Base-by-base conservation (phyloP, 495 filamentous ascomycete species). In the Rhypophila decipiens region DNA sequence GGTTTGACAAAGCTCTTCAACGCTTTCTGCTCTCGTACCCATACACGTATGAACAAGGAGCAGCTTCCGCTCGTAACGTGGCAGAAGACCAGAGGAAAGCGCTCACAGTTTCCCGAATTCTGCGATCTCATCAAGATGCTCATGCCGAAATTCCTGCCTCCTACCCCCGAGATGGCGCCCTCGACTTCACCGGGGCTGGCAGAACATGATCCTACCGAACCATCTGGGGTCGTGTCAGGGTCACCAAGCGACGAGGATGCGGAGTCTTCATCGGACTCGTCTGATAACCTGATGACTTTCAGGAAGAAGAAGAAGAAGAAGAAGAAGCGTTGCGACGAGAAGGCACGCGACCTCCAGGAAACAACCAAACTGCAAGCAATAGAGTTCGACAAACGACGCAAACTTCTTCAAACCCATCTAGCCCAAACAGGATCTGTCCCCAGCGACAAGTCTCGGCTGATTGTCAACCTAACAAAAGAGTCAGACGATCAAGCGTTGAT, bases 381-480 rank as follows among this genome's bases (percentile, higher is more conserved):
- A 34, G 63, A 76, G 38, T 71, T 79, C 47, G 71, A 73, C n/a
- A 53, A 64, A 24, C 74, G 82, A 20, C 67, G 70, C 46, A 57
- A 60, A 42, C 57, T 59, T n/a, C 57, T 84, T 1, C 74, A 75
- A 40, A 55, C 63, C 40, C 62, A 57, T 23, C 45, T 79, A 2
- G 53, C 53, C 9, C 52, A 54, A 5, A 52, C 70, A 20, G 70
- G 70, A 21, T 62, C 52, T 18, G 65, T 67, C 35, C 59, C 67
- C 3, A 63, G 58, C 38, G 70, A 74, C n/a, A 61, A 60, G 17
- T 49, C 63, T 56, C 63, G 68, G 11, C 77, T 90, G 37, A 78
- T 84, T 12, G 78, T 93, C 52, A 90, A 86, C 57, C 80, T 83
- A 45, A 77, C 76, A n/a, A 82, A 86, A 46, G 69, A 74, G 8